Percentiles rank a stretch among this genome's conserved stretches.
These are phyloP conservation scores for Cyberlindnera subsufficiens DNA, from an alignment of 805 yeast species.

Conservation along the genomic window DNA sequence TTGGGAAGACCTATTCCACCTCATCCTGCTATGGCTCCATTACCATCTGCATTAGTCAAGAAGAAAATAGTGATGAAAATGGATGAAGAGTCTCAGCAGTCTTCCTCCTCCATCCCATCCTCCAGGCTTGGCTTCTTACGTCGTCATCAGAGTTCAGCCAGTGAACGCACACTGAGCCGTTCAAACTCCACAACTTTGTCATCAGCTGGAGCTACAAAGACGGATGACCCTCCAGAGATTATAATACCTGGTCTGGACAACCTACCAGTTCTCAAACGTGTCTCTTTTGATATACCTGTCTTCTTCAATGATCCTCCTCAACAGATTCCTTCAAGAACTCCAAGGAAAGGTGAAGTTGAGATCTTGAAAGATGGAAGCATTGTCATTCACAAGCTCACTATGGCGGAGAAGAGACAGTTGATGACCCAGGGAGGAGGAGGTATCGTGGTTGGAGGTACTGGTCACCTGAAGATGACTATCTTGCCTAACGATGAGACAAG, in stretches of 20 bases:
- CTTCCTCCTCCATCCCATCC: background rate
- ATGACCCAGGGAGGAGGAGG: conserved; percentile 50
- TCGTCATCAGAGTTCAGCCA: conserved; percentile 5
- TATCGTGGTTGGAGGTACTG: conserved; percentile 75
- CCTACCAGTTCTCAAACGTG: conserved; percentile 46
- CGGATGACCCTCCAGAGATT: conserved; percentile 10
- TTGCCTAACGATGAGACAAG: background rate
- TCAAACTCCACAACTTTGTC: conserved; percentile 2
- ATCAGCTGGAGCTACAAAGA: background rate
- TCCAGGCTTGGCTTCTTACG: conserved; percentile 10
- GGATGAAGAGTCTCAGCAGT: background rate
- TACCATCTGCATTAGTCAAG: conserved; percentile 41
- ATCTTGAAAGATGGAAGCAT: conserved; percentile 48
- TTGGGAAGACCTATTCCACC: conserved; percentile 45
- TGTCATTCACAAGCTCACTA: conserved; percentile 46
- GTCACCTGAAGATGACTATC: conserved; percentile 45
- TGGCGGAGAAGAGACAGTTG: conserved; percentile 45
- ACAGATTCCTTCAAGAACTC: conserved; percentile 83
- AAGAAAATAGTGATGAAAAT: background rate
- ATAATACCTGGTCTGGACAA: conserved; percentile 37
- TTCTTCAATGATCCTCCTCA: conserved; percentile 87
- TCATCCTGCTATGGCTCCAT: conserved; percentile 40
- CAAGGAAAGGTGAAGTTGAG: conserved; percentile 79
- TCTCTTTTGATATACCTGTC: conserved; percentile 71
- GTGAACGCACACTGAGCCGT: conserved; percentile 7